Conservation (phyloP, 73 alveolate genomes). For the Uronychia binucleata region DNA sequence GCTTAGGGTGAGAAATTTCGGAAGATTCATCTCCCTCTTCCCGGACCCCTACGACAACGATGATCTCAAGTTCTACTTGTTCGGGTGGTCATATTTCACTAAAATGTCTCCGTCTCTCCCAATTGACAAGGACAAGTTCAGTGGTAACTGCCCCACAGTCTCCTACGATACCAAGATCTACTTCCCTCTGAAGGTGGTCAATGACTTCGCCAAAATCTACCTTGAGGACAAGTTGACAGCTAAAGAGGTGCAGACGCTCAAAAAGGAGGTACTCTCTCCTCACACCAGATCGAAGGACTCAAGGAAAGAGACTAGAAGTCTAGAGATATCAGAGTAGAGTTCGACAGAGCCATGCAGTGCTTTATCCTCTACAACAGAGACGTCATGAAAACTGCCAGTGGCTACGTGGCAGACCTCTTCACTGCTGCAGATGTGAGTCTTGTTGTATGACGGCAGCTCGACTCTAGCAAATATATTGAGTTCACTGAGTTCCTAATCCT, state of each 20-base stretch:
- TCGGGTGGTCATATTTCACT: not conserved
- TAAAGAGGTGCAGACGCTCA: not conserved
- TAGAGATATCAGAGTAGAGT: not conserved
- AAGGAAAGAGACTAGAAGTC: constrained; percentile 4
- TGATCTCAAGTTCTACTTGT: constrained; percentile 1
- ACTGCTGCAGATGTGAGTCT: not conserved
- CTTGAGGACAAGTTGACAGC: not conserved
- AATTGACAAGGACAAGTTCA: not conserved
- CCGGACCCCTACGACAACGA: constrained; percentile 3
- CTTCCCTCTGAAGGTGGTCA: not conserved
- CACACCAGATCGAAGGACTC: not conserved
- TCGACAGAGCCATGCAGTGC: not conserved
- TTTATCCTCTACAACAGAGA: not conserved
- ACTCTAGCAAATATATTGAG: not conserved
- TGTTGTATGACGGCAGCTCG: not conserved
- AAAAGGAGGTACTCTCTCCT: not conserved
- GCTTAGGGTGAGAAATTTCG: not conserved
- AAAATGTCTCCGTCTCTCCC: not conserved
- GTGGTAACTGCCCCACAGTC: not conserved
- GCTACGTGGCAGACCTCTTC: constrained; percentile 1
- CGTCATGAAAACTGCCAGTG: not conserved
- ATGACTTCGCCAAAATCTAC: not conserved
- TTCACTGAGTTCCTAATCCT: constrained; percentile 3
- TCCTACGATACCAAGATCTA: constrained; percentile 1
- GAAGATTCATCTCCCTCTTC: not conserved